Base-by-base conservation (phyloP, 2,329 filamentous ascomycete genomes). In the Microdochium nivale region DNA sequence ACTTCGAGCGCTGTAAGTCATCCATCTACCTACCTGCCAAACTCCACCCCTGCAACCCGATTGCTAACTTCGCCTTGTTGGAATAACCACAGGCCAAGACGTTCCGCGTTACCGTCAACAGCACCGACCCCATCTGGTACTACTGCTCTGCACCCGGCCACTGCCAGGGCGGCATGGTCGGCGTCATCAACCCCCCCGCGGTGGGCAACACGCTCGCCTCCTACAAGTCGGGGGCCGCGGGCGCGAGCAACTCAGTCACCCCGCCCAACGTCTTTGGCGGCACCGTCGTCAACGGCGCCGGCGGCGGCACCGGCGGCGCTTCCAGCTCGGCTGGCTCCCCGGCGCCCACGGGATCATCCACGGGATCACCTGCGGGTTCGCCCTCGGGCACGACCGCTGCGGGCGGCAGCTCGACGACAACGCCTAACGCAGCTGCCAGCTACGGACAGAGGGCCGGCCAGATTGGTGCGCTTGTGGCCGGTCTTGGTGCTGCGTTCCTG, bases 121-220 rank as follows among this genome's bases (percentile, higher is more conserved):
- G 14, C 40, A 44, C 40, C 40, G 40, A 64, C 3, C 58, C 60
- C 27, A 64, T 59, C 24, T 86, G 83, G 81, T 77, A 78, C 60
- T 86, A 83, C 71, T 85, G 81, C 62, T 77, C 77, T 16, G 77
- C 82, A 53, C 72, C 60, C 33, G 74, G 70, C 52, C 82, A 86
- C 66, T 86, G 81, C 60, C 77, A 83, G 58, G 65, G 59, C n/a
- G 79, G 79, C 47, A 83, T 83, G 77, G 76, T 80, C 48, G 77
- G 77, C 49, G 78, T 78, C 50, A 75, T 79, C 62, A 84, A 76
- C 69, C 16, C 40, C 14, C 40, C 40, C 13, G 19, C 40, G 5
- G 21, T 19, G n/a, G 40, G 40, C 40, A 44, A 44, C n/a, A 44
- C 40, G 3, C 10, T 44, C 7, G 40, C 16, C 3, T 13, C 40